A percentile compares a stretch with the other conserved stretches of the same genome.
phyloP scores from a whole-genome alignment of 257 asterid species.

The Salvia miltiorrhiza region DNA sequence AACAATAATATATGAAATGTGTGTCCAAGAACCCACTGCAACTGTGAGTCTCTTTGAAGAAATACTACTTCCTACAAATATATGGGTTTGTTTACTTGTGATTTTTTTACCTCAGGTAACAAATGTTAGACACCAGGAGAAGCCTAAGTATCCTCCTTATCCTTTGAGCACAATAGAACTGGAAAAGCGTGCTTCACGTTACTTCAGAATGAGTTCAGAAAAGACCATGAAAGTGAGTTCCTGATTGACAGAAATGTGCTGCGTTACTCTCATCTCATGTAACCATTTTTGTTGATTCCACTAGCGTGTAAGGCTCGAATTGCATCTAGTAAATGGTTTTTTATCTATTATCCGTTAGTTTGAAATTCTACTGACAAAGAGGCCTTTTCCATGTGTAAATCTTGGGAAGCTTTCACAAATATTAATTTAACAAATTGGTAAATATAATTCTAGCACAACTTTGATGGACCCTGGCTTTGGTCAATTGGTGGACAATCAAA shows the following conservation, averaged over 20 bases:
- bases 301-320: not conserved
- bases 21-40: slow-evolving; percentile 77
- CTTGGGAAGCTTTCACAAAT: slow-evolving; percentile 1
- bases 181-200: slow-evolving; percentile 98
- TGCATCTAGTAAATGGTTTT: not conserved
- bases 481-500: slow-evolving; percentile 13
- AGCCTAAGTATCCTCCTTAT: slow-evolving; percentile 85
- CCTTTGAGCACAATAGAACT: slow-evolving; percentile 97
- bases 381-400: slow-evolving; percentile 12
- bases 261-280: not conserved
- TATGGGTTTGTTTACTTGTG: slow-evolving; percentile 14
- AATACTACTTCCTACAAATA: slow-evolving; percentile 8
- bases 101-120: slow-evolving; percentile 55
- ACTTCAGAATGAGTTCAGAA: slow-evolving; percentile 91
- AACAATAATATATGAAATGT: slow-evolving; percentile 77
- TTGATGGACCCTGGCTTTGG: not conserved
- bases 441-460: not conserved
- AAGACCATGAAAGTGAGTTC: slow-evolving; percentile 85
- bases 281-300: slow-evolving; percentile 8
- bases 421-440: not conserved
- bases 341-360: slow-evolving; percentile 2
- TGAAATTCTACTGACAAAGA: slow-evolving; percentile 3
- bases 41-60: slow-evolving; percentile 59
- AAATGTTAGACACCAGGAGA: slow-evolving; percentile 68
- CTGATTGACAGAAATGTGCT: slow-evolving; percentile 23